Evolutionary conservation across 164 flowering plant species (phyloP), one percentile per base, ranked within the genome.

Genomic region (Houttuynia cordata): DNA sequence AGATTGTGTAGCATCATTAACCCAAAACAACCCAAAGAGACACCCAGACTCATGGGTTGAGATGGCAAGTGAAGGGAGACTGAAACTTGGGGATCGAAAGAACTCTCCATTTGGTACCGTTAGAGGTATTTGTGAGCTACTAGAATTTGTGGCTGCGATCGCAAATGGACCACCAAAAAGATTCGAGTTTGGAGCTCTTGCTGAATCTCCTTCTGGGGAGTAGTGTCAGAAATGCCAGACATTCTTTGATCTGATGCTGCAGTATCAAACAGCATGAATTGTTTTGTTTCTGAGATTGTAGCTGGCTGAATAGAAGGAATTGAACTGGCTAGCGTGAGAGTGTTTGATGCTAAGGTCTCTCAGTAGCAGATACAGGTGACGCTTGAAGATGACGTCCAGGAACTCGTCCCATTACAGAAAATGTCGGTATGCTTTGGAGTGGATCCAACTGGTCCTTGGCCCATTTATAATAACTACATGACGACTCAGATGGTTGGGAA

Each of bases 61-160:
- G 84, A 62, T 51, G 75, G 78, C 58, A 39, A 70, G 71, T 41
- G 85, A 62, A 50, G 75, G 84, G 57, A 87, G 74, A 69, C 64
- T 83, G 60, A 93, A 93, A 41, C 97, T 83, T 20, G 98, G 90
- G 64, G 97, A 97, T 30, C 83, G 80, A 62, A 93, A 89, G 61
- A 89, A 70, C 76, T 82, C 84, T 40, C 87, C 90, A 63, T 71
- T 73, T 14, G 94, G 80, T 64, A 66, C 73, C 13, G 85, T 51
- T 66, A 74, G 51, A 39, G 74, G 51, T 64, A 80, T 14, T 45
- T 45, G 77, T 34, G 85, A 58, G 71, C 84, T 75, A 10, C 67
- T 53, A 39, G 75, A 66, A 59, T 41, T 75, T 61, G 83, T 20
- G 24, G 72, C 52, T 24, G 74, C 60, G 73, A 65, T 78, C 21